Evolutionary conservation across 805 yeast species (phyloP).

Genomic region (Limtongozyma cylindracea): DNA sequence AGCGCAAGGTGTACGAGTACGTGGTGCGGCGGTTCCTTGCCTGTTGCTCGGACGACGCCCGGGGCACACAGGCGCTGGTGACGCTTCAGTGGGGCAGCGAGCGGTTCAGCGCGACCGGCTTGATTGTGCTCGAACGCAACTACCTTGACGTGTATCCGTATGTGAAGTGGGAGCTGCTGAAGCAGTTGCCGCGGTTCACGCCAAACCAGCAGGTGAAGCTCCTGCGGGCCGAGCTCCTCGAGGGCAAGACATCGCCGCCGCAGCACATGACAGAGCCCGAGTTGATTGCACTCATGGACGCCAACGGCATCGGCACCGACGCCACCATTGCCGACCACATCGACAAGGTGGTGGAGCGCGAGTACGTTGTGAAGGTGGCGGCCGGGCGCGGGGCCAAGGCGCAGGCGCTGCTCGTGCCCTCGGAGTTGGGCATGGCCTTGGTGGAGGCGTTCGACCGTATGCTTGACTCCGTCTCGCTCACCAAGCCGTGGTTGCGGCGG

Average conservation of each 20-base stretch:
- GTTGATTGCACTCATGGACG: slow-evolving; percentile 81
- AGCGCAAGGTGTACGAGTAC: slow-evolving; percentile 62
- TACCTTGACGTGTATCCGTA: slow-evolving; percentile 65
- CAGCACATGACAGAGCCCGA: slow-evolving; percentile 75
- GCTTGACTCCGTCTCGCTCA: slow-evolving; percentile 44
- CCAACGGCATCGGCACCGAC: slow-evolving; percentile 94
- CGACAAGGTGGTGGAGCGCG: slow-evolving; percentile 44
- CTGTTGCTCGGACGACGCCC: slow-evolving; percentile 78
- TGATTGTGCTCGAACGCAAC: slow-evolving; percentile 47
- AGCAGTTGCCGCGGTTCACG: slow-evolving; percentile 35
- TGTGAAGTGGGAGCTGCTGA: slow-evolving; percentile 49
- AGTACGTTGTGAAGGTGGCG: slow-evolving; percentile 28
- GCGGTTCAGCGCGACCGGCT: slow-evolving; percentile 43
- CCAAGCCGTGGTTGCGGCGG: slow-evolving; percentile 74
- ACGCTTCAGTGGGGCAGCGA: slow-evolving; percentile 62
- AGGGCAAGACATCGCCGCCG: slow-evolving; percentile 70
- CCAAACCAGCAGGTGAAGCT: slow-evolving; percentile 33
- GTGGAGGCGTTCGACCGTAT: slow-evolving; percentile 74
- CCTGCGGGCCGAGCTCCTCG: slow-evolving; percentile 27
- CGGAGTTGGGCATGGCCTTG: slow-evolving; percentile 62
- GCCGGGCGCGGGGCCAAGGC: no score
- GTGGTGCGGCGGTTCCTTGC: slow-evolving; percentile 74
- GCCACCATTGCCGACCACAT: slow-evolving; percentile 98
- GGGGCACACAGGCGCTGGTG: slow-evolving; percentile 41
- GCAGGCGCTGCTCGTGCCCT: slow-evolving; percentile 39